Evolutionary conservation across 768 basidiomycete genomes (phyloP).

Genomic region (Tremella mesenterica): DNA sequence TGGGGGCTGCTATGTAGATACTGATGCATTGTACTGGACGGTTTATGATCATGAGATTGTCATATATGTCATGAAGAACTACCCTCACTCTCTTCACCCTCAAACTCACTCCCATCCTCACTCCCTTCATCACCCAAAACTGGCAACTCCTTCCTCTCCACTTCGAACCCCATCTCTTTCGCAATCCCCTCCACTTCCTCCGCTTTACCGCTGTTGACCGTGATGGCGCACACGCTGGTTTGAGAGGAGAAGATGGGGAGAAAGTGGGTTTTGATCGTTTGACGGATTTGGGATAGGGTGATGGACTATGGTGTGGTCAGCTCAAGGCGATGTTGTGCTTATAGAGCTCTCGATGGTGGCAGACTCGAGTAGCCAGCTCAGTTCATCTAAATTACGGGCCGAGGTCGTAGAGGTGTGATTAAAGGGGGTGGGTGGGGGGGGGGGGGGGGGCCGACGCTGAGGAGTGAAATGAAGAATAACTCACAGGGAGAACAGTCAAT

Average conservation of each 20-base stretch:
- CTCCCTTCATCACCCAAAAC: slow-evolving; percentile 48
- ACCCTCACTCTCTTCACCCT: slow-evolving; percentile 3
- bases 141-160: slow-evolving; percentile 60
- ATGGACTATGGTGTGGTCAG: slow-evolving; percentile 51
- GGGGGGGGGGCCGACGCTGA: no score
- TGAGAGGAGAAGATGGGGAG: slow-evolving; percentile 72
- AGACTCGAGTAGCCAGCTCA: no score
- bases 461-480: no score
- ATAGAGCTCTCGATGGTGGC: neutral
- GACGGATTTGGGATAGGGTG: slow-evolving; percentile 66
- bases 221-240: slow-evolving; percentile 68
- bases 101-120: slow-evolving; percentile 11
- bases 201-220: slow-evolving; percentile 72
- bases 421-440: no score
- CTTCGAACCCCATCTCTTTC: slow-evolving; percentile 61
- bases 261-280: slow-evolving; percentile 62
- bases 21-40: no score
- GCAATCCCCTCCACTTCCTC: slow-evolving; percentile 63
- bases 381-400: no score
- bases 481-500: slow-evolving; percentile 27
- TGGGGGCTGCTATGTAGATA: no score
- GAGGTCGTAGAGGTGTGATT: neutral
- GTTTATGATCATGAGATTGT: no score
- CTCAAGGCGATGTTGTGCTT: neutral
- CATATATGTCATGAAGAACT: no score